Percentiles rank a stretch among this genome's conserved stretches.
Evolutionary conservation across 495 filamentous ascomycete species (phyloP).

Genomic region (Aspergillus wentii): DNA sequence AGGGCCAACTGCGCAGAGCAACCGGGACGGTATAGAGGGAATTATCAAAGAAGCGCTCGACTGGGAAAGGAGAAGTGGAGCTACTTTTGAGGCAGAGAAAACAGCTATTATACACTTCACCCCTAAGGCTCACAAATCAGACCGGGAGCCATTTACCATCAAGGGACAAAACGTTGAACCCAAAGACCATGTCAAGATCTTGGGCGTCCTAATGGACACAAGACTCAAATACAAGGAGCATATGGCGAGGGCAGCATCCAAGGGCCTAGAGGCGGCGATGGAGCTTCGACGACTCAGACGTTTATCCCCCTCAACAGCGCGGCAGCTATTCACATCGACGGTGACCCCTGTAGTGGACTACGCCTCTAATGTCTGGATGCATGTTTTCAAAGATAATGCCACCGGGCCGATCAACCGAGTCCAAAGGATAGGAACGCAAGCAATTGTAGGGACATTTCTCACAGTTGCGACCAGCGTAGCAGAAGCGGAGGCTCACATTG

Average conservation of each 20-base stretch:
- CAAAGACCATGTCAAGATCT: conserved; percentile 17
- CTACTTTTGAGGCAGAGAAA: conserved; percentile 22
- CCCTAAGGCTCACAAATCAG: conserved; percentile 15
- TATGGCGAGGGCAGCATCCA: conserved; percentile 19
- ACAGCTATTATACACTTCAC: conserved; percentile 22
- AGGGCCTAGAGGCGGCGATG: conserved; percentile 25
- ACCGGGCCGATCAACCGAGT: no score
- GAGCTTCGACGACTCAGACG: conserved; percentile 21
- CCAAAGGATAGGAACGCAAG: conserved; percentile 27
- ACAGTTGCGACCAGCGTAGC: conserved; percentile 20
- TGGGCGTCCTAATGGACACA: conserved; percentile 14
- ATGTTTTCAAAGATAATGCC: conserved; percentile 19
- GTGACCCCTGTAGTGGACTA: conserved; percentile 29
- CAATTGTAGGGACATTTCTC: conserved; percentile 21
- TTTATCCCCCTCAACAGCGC: conserved; percentile 21
- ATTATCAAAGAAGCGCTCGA: conserved; percentile 18
- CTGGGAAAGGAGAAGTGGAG: conserved; percentile 19
- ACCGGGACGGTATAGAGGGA: conserved; percentile 16
- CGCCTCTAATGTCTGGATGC: conserved; percentile 28
- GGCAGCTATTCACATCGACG: conserved; percentile 24
- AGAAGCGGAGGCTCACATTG: conserved; percentile 20
- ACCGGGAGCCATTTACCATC: conserved; percentile 18
- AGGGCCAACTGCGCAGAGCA: conserved; percentile 10
- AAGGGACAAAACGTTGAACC: conserved; percentile 20
- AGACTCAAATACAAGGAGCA: conserved; percentile 22